phyloP scores from a whole-genome alignment of 805 yeast genomes.

The Wickerhamomyces queroliae region DNA sequence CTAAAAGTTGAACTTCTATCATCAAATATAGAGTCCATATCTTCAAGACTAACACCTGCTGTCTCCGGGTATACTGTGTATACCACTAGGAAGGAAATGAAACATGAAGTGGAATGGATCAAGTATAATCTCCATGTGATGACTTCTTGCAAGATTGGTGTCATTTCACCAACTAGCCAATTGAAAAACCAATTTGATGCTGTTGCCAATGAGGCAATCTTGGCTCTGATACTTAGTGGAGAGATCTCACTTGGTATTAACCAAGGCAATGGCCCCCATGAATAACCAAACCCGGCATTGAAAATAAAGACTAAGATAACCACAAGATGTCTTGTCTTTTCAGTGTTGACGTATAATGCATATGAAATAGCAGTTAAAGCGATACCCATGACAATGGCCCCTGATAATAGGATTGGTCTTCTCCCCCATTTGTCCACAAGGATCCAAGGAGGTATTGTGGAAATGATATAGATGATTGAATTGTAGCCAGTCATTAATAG shows the following conservation, averaged over 20 bases:
- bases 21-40: conserved; percentile 87
- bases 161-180: conserved; percentile 87
- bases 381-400: conserved; percentile 75
- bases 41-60: conserved; percentile 81
- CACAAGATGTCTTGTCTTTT: conserved; percentile 61
- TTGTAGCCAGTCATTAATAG: conserved; percentile 87
- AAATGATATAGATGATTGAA: conserved; percentile 48
- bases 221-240: conserved; percentile 78
- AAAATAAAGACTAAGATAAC: conserved; percentile 72
- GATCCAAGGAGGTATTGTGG: conserved; percentile 89
- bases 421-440: conserved; percentile 90
- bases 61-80: conserved; percentile 81
- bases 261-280: conserved; percentile 98
- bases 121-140: conserved; percentile 79
- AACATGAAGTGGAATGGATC: conserved; percentile 75
- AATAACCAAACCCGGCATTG: conserved; percentile 80
- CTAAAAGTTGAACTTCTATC: conserved; percentile 41
- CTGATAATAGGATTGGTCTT: conserved; percentile 73
- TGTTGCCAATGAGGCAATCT: conserved; percentile 86
- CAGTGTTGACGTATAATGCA: conserved; percentile 43
- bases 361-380: conserved; percentile 62
- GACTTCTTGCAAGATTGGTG: conserved; percentile 74
- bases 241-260: conserved; percentile 79
- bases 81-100: conserved; percentile 67
- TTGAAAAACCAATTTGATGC: conserved; percentile 93